phyloP scores from a whole-genome alignment of 2,329 filamentous ascomycete genomes.

The Colletotrichum gigasporum region DNA sequence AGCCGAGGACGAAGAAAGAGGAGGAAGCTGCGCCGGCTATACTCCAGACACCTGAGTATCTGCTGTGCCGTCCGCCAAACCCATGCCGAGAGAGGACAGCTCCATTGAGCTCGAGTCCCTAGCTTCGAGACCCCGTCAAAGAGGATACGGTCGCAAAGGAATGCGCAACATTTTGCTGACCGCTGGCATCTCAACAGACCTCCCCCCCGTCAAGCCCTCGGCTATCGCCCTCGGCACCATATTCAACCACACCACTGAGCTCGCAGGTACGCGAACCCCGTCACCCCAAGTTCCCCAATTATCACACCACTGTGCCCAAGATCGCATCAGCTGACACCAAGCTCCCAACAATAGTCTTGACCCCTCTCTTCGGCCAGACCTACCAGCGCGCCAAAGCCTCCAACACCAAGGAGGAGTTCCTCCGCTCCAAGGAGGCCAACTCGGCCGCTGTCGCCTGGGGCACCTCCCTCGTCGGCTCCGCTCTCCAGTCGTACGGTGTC shows the following conservation, averaged over 20 bases:
- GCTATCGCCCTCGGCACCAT: constrained; percentile 95
- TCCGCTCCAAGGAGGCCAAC: constrained; percentile 90
- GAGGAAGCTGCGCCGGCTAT: too few species aligned
- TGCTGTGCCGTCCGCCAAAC: too few species aligned
- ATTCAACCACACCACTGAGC: constrained; percentile 93
- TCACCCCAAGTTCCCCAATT: not conserved
- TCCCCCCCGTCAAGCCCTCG: constrained; percentile 90
- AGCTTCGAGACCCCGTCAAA: not conserved
- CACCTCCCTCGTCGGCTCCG: constrained; percentile 88
- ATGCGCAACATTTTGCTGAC: not conserved
- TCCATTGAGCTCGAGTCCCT: not conserved
- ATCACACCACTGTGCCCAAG: not conserved
- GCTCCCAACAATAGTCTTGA: constrained; percentile 70
- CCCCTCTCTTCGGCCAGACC: constrained; percentile 91
- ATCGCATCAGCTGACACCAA: constrained; percentile 2
- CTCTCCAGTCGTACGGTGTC: constrained; percentile 88
- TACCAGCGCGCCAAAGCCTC: constrained; percentile 92
- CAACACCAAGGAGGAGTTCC: constrained; percentile 96
- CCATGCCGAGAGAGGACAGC: not conserved
- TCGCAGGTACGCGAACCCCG: constrained; percentile 61
- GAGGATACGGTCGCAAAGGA: not conserved
- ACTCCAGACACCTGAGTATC: too few species aligned
- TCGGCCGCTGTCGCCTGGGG: constrained; percentile 90
- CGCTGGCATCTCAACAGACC: constrained; percentile 53
- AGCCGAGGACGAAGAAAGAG: not conserved